Evolutionary conservation across 2,329 filamentous ascomycete species (phyloP).

Genomic region (Phaeosphaeriaceae sp.): DNA sequence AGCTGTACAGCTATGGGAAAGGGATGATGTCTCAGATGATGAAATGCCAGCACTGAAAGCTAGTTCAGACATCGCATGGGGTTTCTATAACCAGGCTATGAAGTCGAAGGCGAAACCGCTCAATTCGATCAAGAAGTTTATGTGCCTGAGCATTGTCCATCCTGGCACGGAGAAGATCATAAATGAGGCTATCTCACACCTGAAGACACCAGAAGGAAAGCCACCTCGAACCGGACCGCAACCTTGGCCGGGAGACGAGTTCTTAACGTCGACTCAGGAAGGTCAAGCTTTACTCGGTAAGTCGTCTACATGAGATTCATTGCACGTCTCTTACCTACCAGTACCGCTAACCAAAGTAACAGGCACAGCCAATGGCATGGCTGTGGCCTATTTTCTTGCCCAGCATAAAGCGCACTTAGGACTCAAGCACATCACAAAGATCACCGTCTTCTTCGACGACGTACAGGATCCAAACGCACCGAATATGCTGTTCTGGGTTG

Average conservation of each 20-base stretch:
- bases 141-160: slow-evolving; percentile 16
- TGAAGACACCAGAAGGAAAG: neutral
- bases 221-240: neutral
- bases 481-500: slow-evolving; percentile 19
- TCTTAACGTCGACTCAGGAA: neutral
- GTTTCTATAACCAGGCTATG: slow-evolving; percentile 19
- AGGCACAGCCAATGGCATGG: slow-evolving; percentile 18
- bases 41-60: slow-evolving; percentile 21
- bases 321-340: neutral
- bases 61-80: slow-evolving; percentile 28
- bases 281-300: neutral
- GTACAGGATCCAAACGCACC: neutral
- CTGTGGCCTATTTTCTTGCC: slow-evolving; percentile 17
- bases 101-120: slow-evolving; percentile 1
- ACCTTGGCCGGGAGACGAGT: neutral
- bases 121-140: slow-evolving; percentile 17
- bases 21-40: no score
- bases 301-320: neutral
- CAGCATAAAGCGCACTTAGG: slow-evolving; percentile 19
- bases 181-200: slow-evolving; percentile 8
- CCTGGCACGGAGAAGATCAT: slow-evolving; percentile 16
- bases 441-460: slow-evolving; percentile 17
- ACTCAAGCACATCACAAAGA: slow-evolving; percentile 15
- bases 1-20: slow-evolving; percentile 9
- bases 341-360: neutral